Percentiles rank a stretch among this genome's conserved stretches.
Conservation (phyloP, 768 basidiomycete species). For the Rhodotorula kratochvilovae region DNA sequence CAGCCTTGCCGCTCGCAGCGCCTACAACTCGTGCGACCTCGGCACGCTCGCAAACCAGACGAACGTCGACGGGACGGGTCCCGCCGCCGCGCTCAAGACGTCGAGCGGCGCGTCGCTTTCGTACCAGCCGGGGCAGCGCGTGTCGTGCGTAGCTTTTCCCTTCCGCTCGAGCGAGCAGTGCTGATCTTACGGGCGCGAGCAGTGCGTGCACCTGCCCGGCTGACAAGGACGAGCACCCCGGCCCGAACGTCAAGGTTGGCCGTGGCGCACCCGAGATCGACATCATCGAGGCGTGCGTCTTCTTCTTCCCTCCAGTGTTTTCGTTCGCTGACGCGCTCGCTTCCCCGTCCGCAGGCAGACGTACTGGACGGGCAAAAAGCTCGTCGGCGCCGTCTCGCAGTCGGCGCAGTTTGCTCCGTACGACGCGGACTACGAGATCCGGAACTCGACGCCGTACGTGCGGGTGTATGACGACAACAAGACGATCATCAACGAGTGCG, state of each 20-base stretch:
- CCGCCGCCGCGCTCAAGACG: conserved; percentile 53
- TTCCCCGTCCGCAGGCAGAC: conserved; percentile 7
- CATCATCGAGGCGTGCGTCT: conserved; percentile 66
- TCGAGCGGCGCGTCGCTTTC: conserved; percentile 61
- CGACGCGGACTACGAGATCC: conserved; percentile 55
- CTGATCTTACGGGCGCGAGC: neutral
- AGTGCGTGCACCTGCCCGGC: conserved; percentile 74
- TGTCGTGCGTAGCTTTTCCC: conserved; percentile 52
- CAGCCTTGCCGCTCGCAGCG: conserved; percentile 52
- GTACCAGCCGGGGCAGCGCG: conserved; percentile 76
- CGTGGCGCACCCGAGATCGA: conserved; percentile 72
- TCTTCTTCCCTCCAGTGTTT: neutral
- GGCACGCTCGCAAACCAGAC: conserved; percentile 85
- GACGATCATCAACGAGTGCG: conserved; percentile 25
- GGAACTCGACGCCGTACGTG: conserved; percentile 55
- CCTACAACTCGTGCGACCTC: conserved; percentile 77
- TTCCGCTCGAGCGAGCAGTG: neutral
- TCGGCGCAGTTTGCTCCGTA: conserved; percentile 73
- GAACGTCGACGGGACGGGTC: conserved; percentile 54
- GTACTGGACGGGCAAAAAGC: neutral
- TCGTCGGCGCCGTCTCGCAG: conserved; percentile 66
- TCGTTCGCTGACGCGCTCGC: conserved; percentile 50
- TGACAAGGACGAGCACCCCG: conserved; percentile 71
- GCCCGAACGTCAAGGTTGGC: conserved; percentile 62
- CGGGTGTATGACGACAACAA: conserved; percentile 49